phyloP scores from a whole-genome alignment of 768 basidiomycete species.

The Rubroboletus pulcherrimus region DNA sequence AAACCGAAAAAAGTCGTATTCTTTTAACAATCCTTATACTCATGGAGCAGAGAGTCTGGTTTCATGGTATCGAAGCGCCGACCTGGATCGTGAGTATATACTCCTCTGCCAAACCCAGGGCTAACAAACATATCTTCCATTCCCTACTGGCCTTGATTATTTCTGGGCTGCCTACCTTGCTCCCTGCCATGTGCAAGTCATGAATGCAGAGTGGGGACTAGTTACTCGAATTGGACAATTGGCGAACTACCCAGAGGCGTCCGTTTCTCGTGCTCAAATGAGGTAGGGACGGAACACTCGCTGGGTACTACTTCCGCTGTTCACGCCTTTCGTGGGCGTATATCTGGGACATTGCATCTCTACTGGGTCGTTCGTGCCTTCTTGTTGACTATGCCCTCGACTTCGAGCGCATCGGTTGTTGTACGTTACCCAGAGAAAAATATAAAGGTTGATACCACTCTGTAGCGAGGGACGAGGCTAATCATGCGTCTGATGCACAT shows the following conservation, averaged over 20 bases:
- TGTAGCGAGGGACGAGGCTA: not conserved
- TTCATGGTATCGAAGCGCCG: not conserved
- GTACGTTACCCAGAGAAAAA: not conserved
- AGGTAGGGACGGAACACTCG: not conserved
- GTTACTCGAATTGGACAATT: not conserved
- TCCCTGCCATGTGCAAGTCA: not conserved
- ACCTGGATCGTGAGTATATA: not conserved
- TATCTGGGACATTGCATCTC: not conserved
- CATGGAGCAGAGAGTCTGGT: not conserved
- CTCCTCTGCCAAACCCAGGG: not conserved
- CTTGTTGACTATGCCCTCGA: not conserved
- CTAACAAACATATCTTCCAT: not conserved
- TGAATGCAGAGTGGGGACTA: not conserved
- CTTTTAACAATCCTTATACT: slow-evolving; percentile 32
- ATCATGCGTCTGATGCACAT: not conserved
- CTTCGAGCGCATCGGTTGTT: not conserved
- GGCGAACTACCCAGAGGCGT: not conserved
- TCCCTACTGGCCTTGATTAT: not conserved
- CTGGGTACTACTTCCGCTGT: not conserved
- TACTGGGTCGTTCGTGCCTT: not conserved
- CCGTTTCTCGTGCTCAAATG: not conserved
- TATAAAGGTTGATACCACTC: not conserved
- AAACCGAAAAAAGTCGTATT: slow-evolving; percentile 45
- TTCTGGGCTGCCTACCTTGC: not conserved
- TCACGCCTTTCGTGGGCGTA: not conserved